Base-by-base conservation (phyloP, 352 stramenopile species). In the Pythium pyrilobum region DNA sequence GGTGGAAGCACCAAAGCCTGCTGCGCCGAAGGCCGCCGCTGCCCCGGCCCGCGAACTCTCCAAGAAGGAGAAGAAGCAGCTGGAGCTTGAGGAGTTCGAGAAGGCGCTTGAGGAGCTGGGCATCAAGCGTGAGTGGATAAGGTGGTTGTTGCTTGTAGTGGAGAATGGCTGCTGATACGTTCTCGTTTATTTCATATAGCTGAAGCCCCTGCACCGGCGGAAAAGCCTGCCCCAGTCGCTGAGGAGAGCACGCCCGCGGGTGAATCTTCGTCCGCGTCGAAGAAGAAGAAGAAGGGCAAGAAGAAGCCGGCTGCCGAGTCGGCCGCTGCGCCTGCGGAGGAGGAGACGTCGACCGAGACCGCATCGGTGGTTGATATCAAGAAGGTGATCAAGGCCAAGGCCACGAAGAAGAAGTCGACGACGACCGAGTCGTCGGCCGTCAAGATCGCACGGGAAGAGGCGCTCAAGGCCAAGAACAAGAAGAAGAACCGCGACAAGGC, bases 41-140 rank as follows among this genome's bases (percentile, higher is more conserved):
- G 31, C 45, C 1, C 67, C 76, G 5, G 54, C 64, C 6, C 69
- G 69, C 23, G 81, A 67, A 21, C 56, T 90, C 16, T 87, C 74
- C 29, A 90, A 92, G 61, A 87, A 87, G 72, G 81, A 92, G 59
- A 80, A 91, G 63, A 89, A 89, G 68, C 63, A 84, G 62, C 64
- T 73, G 50, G 76, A 89, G 65, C 78, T 84, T 32, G 81, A 96
- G 38, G 81, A 89, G 24, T 78, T 87, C 23, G 75, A 90, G 47
- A 69, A 69, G 6, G 80, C 77, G 16, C 54, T 90, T 21, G 77
- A 73, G 2, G 80, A 81, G 32, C 71, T 90, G 21, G 80, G 80
- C 59, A 81, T 90, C 50, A 60, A 66, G n/a, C 52, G 65, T 77
- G 34, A 32, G 56, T 72, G 12, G 18, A 42, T 18, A 29, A n/a